A percentile compares a stretch with the other conserved stretches of the same genome.
Evolutionary conservation across 371 early-diverging fungal species (phyloP).

Genomic region (Rhizopus delemar): DNA sequence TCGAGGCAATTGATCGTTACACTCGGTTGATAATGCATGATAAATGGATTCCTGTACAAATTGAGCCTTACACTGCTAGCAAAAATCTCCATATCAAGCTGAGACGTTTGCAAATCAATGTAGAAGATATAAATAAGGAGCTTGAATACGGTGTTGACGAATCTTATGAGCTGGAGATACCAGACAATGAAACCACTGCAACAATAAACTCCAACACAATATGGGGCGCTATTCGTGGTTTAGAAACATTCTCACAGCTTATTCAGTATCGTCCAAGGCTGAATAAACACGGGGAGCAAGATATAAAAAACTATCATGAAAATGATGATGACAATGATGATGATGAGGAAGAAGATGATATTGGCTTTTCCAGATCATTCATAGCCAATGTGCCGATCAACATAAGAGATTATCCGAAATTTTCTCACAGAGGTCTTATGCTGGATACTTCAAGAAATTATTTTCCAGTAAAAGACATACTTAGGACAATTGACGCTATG

Average conservation of each 20-base stretch:
- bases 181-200: slow-evolving; percentile 38
- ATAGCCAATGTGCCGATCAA: slow-evolving; percentile 62
- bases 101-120: slow-evolving; percentile 29
- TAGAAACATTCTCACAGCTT: slow-evolving; percentile 77
- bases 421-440: slow-evolving; percentile 73
- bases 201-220: slow-evolving; percentile 63
- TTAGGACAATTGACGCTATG: slow-evolving; percentile 59
- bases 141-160: slow-evolving; percentile 59
- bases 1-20: slow-evolving; percentile 42
- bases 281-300: slow-evolving; percentile 5
- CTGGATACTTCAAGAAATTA: slow-evolving; percentile 81
- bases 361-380: slow-evolving; percentile 20
- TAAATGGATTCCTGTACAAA: slow-evolving; percentile 44
- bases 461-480: slow-evolving; percentile 63
- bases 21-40: slow-evolving; percentile 33
- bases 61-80: slow-evolving; percentile 23
- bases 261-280: slow-evolving; percentile 39
- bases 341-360: slow-evolving; percentile 9
- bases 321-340: slow-evolving; percentile 25
- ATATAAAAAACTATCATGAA: slow-evolving; percentile 9
- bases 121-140: slow-evolving; percentile 36
- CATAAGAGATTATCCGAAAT: slow-evolving; percentile 70
- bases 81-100: slow-evolving; percentile 14
- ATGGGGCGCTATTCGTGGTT: slow-evolving; percentile 76
- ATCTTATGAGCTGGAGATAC: slow-evolving; percentile 64